phyloP scores from a whole-genome alignment of 441 rosid genomes.

The Eruca vesicaria region DNA sequence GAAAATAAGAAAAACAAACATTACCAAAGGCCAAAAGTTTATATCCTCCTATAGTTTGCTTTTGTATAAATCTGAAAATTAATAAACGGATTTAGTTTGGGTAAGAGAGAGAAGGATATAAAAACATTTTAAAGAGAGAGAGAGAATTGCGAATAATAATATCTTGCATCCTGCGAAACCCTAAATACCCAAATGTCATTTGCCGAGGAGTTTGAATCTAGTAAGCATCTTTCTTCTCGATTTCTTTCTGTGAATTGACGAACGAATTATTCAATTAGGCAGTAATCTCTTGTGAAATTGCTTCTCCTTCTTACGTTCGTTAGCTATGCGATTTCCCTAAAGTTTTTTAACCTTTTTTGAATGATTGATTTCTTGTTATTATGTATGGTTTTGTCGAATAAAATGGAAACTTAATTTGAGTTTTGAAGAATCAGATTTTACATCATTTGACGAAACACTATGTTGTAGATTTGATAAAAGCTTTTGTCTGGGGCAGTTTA shows the following conservation, averaged over 20 bases:
- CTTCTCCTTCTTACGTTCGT: not conserved
- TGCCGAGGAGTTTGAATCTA: conserved; percentile 85
- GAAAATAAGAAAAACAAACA: not conserved
- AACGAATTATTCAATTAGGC: not conserved
- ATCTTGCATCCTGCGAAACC: conserved; percentile 29
- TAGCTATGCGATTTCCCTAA: not conserved
- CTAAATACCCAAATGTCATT: conserved; percentile 60
- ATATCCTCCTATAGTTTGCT: not conserved
- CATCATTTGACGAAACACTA: not conserved
- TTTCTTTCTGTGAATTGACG: not conserved
- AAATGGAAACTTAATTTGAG: not conserved
- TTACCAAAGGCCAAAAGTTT: not conserved
- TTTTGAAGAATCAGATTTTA: not conserved
- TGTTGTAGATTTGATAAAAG: not conserved
- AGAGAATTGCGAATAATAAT: too few species aligned
- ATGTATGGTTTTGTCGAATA: not conserved
- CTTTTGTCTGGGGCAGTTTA: not conserved
- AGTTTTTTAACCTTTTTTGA: not conserved
- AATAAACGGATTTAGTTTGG: not conserved
- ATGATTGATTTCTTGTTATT: not conserved
- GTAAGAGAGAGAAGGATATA: too few species aligned
- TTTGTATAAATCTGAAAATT: not conserved
- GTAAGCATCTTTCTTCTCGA: conserved; percentile 39
- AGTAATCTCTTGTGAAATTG: not conserved
- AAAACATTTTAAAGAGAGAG: too few species aligned